Evolutionary conservation across 2,329 filamentous ascomycete genomes (phyloP).

Genomic region (Aspergillus niger): DNA sequence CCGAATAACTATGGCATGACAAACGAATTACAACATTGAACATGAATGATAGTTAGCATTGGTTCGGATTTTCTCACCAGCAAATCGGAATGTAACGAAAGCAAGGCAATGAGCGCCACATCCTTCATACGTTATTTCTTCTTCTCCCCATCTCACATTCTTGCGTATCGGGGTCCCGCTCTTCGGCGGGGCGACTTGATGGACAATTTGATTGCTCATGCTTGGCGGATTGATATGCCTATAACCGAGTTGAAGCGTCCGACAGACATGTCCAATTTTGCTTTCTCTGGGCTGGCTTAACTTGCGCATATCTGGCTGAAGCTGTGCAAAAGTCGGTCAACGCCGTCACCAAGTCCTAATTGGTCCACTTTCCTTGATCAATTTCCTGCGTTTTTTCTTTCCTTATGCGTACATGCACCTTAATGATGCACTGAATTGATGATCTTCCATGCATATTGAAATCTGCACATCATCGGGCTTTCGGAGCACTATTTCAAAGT

Average conservation of each 20-base stretch:
- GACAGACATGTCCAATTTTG: constrained; percentile 17
- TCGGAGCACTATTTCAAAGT: constrained; percentile 1
- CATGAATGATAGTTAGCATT: constrained; percentile 38
- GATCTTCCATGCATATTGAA: constrained; percentile 16
- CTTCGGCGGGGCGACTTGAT: constrained; percentile 8
- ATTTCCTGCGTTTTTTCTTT: constrained; percentile 6
- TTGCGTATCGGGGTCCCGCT: neutral
- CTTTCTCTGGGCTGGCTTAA: constrained; percentile 17
- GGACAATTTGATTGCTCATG: constrained; percentile 18
- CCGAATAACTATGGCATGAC: constrained; percentile 19
- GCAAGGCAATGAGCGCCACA: constrained; percentile 19
- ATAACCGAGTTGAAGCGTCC: constrained; percentile 7
- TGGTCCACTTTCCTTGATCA: constrained; percentile 14
- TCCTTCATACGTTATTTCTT: constrained; percentile 11
- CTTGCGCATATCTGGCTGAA: constrained; percentile 8
- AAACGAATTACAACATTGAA: constrained; percentile 28
- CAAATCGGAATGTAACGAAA: constrained; percentile 17
- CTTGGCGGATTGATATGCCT: constrained; percentile 12
- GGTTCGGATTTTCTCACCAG: constrained; percentile 23
- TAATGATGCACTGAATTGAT: constrained; percentile 20
- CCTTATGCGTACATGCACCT: neutral
- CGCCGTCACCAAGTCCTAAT: constrained; percentile 14
- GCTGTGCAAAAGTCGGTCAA: neutral
- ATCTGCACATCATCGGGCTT: constrained; percentile 10
- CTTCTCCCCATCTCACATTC: constrained; percentile 2